Base-by-base conservation (phyloP, 257 asterid species). In the Gentiana straminea region DNA sequence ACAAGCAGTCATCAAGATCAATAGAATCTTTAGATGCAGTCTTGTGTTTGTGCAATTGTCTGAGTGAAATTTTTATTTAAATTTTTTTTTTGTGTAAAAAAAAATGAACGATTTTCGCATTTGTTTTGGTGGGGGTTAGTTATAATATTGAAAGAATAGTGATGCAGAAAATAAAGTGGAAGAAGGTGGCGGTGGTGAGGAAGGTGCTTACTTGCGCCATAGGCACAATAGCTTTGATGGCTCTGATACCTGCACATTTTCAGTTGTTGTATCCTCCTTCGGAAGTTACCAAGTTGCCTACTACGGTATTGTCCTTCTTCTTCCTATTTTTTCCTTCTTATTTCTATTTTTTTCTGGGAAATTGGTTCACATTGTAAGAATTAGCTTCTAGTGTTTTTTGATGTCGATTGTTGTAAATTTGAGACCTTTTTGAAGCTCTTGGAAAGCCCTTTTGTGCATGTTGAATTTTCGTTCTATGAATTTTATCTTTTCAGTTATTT, bases 81-180 rank as follows among this genome's bases (percentile, higher is more conserved):
- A 12, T 34, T 1, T 12, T 13, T 5, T 34, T 59, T 59, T 46
- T 4, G 7, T 55, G 70, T 35, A 7, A 24, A 24, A 24, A 24
- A 10, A 41, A 41, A 41, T 41, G 9, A 3, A 41, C 9, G 35
- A 10, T 52, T 5, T 45, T 10, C 47, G 36, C 52, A 10, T 37
- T n/a, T 57, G 10, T 46, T 55, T 52, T 35, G 41, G 71, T 47
- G 57, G 71, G 58, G 33, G 37, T 59, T 55, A 39, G 61, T 35
- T 41, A 58, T 32, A 34, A 61, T 57, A 35, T 33, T 41, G 32
- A 35, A 36, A 15, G 38, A 53, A 56, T 48, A 72, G 59, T 49
- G 76, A 72, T 66, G 77, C 77, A 63, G 76, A 84, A 81, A 80
- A 77, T 72, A 75, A 75, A 76, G 75, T 71, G 86, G 88, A 78